Evolutionary conservation across 2,329 filamentous ascomycete genomes (phyloP).

Genomic region (Colletotrichum cordylinicola): DNA sequence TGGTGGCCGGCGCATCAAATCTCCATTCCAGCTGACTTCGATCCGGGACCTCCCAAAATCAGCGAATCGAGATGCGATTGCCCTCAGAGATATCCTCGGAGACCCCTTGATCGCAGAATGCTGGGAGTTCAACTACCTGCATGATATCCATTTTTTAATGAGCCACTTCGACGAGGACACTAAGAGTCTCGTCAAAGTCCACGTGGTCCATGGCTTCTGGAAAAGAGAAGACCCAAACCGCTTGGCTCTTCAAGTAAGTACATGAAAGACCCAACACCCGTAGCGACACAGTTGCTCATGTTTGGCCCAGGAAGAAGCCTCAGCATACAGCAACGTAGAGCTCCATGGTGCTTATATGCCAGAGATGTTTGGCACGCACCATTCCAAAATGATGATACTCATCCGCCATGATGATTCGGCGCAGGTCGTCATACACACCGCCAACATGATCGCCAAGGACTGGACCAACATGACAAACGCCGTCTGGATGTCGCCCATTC

Average conservation of each 20-base stretch:
- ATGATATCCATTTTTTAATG: constrained; percentile 65
- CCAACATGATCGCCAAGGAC: constrained; percentile 88
- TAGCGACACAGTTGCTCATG: constrained; percentile 8
- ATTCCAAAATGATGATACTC: constrained; percentile 86
- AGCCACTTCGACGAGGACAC: constrained; percentile 58
- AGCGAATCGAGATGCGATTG: constrained; percentile 70
- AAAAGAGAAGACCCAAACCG: constrained; percentile 70
- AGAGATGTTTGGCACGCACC: constrained; percentile 86
- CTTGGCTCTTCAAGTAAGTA: constrained; percentile 59
- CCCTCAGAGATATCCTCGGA: constrained; percentile 71
- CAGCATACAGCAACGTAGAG: constrained; percentile 69
- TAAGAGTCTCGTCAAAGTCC: constrained; percentile 53
- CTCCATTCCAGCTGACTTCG: constrained; percentile 75
- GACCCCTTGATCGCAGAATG: constrained; percentile 76
- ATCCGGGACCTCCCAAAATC: constrained; percentile 67
- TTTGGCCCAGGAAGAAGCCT: constrained; percentile 60
- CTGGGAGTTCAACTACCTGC: constrained; percentile 74
- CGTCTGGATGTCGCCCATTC: constrained; percentile 76
- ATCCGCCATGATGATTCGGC: constrained; percentile 78
- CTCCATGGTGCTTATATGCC: constrained; percentile 80
- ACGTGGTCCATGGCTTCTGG: constrained; percentile 68
- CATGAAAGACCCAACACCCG: not conserved
- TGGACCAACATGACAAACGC: constrained; percentile 90
- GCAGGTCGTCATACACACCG: constrained; percentile 85
- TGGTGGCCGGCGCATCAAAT: constrained; percentile 43